Conservation (phyloP, 2,329 filamentous ascomycete species). For the Cytospora schulzeri region DNA sequence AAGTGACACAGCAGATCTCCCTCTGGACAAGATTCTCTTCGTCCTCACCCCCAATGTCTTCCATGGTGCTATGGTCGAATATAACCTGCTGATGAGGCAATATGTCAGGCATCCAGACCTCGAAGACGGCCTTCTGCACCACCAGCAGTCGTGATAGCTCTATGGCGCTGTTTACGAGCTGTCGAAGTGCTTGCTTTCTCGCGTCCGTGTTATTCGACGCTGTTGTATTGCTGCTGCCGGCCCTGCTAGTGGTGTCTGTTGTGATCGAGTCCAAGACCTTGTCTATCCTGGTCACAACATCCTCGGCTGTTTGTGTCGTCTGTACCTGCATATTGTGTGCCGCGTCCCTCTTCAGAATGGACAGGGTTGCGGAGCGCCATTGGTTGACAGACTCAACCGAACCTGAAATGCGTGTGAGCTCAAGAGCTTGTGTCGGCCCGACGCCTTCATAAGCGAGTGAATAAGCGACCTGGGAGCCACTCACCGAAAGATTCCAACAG, state of each 20-base stretch:
- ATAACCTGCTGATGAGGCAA: slow-evolving; percentile 54
- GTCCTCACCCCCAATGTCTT: slow-evolving; percentile 65
- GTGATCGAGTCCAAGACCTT: slow-evolving; percentile 53
- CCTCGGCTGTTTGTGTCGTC: slow-evolving; percentile 46
- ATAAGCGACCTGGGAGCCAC: slow-evolving; percentile 15
- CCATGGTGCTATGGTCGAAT: slow-evolving; percentile 64
- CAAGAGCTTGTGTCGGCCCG: background rate
- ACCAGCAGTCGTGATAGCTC: slow-evolving; percentile 59
- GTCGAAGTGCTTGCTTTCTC: slow-evolving; percentile 56
- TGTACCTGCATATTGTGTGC: slow-evolving; percentile 48
- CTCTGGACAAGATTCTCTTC: slow-evolving; percentile 55
- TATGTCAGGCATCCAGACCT: slow-evolving; percentile 56
- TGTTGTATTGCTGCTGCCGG: slow-evolving; percentile 19
- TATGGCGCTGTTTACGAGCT: slow-evolving; percentile 55
- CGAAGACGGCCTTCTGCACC: slow-evolving; percentile 61
- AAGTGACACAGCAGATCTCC: slow-evolving; percentile 63
- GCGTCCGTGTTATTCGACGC: slow-evolving; percentile 40
- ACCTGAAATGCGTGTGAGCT: slow-evolving; percentile 36
- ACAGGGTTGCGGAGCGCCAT: slow-evolving; percentile 67
- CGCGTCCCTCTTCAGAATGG: slow-evolving; percentile 58
- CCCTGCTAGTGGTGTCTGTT: slow-evolving; percentile 35
- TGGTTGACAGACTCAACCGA: slow-evolving; percentile 60
- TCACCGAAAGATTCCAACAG: slow-evolving; percentile 47
- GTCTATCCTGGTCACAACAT: slow-evolving; percentile 50
- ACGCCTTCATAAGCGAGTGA: slow-evolving; percentile 10